These are phyloP conservation scores for Escovopsis weberi DNA, from an alignment of 2,329 filamentous ascomycete species.

Conservation along the genomic window DNA sequence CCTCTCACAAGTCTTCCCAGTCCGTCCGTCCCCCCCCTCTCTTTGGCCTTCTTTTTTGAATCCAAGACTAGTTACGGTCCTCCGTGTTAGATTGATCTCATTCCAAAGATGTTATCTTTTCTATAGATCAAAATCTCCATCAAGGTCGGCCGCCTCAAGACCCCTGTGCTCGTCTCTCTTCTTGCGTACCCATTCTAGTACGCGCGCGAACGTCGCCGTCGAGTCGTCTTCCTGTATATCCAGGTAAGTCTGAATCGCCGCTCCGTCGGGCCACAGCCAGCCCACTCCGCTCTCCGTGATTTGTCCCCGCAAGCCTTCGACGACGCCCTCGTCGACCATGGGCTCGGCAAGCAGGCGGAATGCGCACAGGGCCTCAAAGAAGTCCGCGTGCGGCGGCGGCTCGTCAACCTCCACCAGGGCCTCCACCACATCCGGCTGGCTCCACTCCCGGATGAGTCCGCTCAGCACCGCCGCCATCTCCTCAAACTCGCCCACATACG, in stretches of 20 bases:
- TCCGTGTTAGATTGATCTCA: not conserved
- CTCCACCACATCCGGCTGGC: slow-evolving; percentile 17
- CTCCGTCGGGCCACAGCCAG: slow-evolving; percentile 26
- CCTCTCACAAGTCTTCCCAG: not conserved
- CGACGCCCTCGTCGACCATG: slow-evolving; percentile 19
- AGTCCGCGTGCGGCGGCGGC: slow-evolving; percentile 18
- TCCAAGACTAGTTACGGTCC: not conserved
- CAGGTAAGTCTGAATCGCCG: slow-evolving; percentile 21
- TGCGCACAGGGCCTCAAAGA: slow-evolving; percentile 26
- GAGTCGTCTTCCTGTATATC: slow-evolving; percentile 12
- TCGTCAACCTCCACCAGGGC: slow-evolving; percentile 22
- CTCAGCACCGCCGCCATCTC: slow-evolving; percentile 41
- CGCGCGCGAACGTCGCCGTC: slow-evolving; percentile 11
- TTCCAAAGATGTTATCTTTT: not conserved
- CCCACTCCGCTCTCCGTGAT: slow-evolving; percentile 11
- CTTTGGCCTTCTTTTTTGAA: not conserved
- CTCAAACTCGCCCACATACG: slow-evolving; percentile 41
- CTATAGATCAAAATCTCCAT: too few species aligned
- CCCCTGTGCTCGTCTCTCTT: not conserved
- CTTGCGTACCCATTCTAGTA: slow-evolving; percentile 10
- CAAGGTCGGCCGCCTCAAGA: not conserved
- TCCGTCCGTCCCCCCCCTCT: too few species aligned
- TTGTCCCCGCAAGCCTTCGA: slow-evolving; percentile 15
- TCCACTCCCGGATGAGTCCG: slow-evolving; percentile 43
- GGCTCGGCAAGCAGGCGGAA: slow-evolving; percentile 35